Base-by-base conservation (phyloP, 305 asterid species). In the Rubia tinctorum region DNA sequence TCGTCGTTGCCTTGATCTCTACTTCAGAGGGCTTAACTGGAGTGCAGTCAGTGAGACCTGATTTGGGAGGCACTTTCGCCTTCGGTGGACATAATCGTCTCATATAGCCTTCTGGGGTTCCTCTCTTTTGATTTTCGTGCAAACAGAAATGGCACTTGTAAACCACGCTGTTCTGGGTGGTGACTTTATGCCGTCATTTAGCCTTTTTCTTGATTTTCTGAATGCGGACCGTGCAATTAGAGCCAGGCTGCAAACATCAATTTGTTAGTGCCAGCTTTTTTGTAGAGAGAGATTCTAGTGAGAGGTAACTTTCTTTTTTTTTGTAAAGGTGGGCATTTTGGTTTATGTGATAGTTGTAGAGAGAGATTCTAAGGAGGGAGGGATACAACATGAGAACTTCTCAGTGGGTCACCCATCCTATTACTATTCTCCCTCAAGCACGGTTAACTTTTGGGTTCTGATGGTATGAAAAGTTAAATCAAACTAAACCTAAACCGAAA, bases 241-340 rank as follows among this genome's bases (percentile, higher is more conserved):
- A 71, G 61, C 97, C 95, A 8, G 92, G 87, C 80, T 87, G 85
- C 68, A 94, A 86, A 76, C n/a, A n/a, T n/a, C n/a, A n/a, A n/a
- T n/a, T n/a, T n/a, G n/a, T n/a, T n/a, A n/a, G n/a, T n/a, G n/a
- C n/a, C n/a, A n/a, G n/a, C n/a, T n/a, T n/a, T n/a, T n/a, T n/a
- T n/a, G n/a, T n/a, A n/a, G n/a, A n/a, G n/a, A n/a, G n/a, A n/a
- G n/a, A n/a, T n/a, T n/a, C n/a, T n/a, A n/a, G n/a, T n/a, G n/a
- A n/a, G n/a, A n/a, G n/a, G n/a, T n/a, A n/a, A n/a, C n/a, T n/a
- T n/a, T n/a, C n/a, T n/a, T n/a, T n/a, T n/a, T n/a, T n/a, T n/a
- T n/a, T n/a, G n/a, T n/a, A n/a, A n/a, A n/a, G n/a, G n/a, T n/a
- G n/a, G n/a, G n/a, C n/a, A n/a, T n/a, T n/a, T n/a, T n/a, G n/a